Base-by-base conservation (phyloP, 768 basidiomycete species). In the Artomyces pyxidatus region DNA sequence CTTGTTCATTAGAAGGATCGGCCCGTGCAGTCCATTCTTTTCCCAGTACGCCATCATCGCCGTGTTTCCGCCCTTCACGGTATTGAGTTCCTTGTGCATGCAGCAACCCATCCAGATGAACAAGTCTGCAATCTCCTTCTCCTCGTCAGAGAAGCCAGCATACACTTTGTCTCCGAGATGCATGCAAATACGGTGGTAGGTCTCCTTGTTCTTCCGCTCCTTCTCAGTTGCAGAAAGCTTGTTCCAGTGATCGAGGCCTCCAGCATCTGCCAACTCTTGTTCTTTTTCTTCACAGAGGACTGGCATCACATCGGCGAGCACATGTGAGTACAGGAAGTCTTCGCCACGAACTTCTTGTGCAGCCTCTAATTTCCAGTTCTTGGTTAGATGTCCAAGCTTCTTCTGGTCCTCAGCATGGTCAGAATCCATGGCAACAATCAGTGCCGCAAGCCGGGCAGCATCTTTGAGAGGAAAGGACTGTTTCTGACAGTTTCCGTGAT, bases 1-100 rank as follows among this genome's bases (percentile, higher is more conserved):
- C 12, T 42, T 30, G 23, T 58, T 58, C 42, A 49, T 44, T 9
- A 52, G 49, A 3, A 50, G 27, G 4, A 53, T 16, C 0, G 54
- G 57, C 10, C 26, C 21, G 5, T 10, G 3, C 5, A 53, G 25
- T 1, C 42, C 52, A 1, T 16, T 21, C 21, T 6, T 17, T 19
- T 14, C 17, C 55, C 55, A 57, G 4, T 7, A 48, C 1, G 19
- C 42, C 9, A 23, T 26, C 50, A 59, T 50, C 7, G 26, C 11
- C 11, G 27, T 27, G 19, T 22, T 38, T 7, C 55, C 52, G 4
- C 55, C 44, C 43, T 56, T 56, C 28, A 56, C 37, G 9, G 45
- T 10, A 42, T 56, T 56, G n/a, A 53, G 45, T 6, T 56, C 55
- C 41, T 56, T 56, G 28, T 56, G 55, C 51, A 56, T 56, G 7